Evolutionary conservation across 768 basidiomycete genomes (phyloP).

Genomic region (Artomyces pyxidatus): DNA sequence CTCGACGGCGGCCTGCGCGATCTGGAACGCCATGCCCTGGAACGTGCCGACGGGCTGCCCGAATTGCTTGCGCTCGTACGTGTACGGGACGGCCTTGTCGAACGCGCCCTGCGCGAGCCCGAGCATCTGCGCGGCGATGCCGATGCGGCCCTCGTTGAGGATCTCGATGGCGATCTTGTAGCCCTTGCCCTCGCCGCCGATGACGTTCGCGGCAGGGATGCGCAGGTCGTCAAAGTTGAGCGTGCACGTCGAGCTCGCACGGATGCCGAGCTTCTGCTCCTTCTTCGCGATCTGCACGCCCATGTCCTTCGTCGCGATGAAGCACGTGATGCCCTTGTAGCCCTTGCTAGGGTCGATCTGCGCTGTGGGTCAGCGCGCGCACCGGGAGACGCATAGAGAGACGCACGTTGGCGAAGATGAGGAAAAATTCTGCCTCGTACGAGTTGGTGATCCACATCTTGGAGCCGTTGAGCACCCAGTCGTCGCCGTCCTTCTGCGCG

Average conservation of each 20-base stretch:
- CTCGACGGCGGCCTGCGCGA: conserved; percentile 82
- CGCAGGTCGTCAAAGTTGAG: conserved; percentile 92
- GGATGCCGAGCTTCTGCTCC: conserved; percentile 96
- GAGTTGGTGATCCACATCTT: conserved; percentile 99
- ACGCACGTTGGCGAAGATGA: conserved; percentile 90
- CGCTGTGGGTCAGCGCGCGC: background rate
- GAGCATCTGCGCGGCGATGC: conserved; percentile 98
- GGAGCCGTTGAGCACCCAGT: conserved; percentile 89
- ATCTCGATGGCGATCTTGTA: conserved; percentile 99
- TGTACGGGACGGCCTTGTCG: conserved; percentile 90
- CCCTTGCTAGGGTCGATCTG: conserved; percentile 84
- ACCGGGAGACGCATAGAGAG: background rate
- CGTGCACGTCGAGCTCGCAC: conserved; percentile 91
- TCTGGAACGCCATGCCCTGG: conserved; percentile 95
- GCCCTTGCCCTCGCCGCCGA: conserved; percentile 87
- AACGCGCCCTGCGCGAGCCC: conserved; percentile 97
- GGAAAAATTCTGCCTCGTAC: conserved; percentile 81
- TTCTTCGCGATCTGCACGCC: conserved; percentile 97
- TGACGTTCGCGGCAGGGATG: conserved; percentile 78
- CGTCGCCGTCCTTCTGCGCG: conserved; percentile 77
- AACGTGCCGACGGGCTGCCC: conserved; percentile 90
- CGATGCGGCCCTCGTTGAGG: conserved; percentile 93
- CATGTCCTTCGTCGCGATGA: conserved; percentile 93
- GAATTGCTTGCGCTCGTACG: conserved; percentile 91
- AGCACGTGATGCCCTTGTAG: conserved; percentile 99